phyloP scores from a whole-genome alignment of 1,284 basidiomycete species.

The Wolfiporia cocos region DNA sequence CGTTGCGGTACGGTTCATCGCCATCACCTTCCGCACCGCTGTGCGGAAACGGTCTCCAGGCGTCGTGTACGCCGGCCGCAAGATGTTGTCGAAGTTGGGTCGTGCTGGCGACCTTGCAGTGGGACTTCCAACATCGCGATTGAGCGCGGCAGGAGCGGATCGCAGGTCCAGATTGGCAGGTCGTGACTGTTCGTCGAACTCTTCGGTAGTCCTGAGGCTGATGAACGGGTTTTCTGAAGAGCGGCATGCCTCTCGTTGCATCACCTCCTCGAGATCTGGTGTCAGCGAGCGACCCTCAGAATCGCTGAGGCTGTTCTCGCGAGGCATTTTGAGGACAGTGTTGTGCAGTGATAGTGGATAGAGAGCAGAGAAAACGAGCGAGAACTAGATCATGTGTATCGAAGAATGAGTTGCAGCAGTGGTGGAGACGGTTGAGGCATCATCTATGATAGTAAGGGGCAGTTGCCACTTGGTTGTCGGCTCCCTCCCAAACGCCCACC shows the following conservation, averaged over 20 bases:
- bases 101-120: background rate
- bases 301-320: conserved; percentile 56
- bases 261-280: conserved; percentile 36
- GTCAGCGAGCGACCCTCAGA: conserved; percentile 54
- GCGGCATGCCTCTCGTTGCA: conserved; percentile 8
- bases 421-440: no score
- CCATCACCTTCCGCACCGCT: conserved; percentile 49
- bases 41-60: conserved; percentile 45
- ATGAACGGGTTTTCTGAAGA: background rate
- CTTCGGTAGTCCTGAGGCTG: background rate
- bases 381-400: background rate
- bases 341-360: background rate
- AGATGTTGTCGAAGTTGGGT: conserved; percentile 1
- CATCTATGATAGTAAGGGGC: no score
- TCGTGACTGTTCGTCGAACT: background rate
- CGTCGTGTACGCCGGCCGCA: conserved; percentile 14
- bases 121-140: background rate
- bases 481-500: no score
- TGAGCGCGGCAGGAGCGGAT: conserved; percentile 9
- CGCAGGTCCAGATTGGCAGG: conserved; percentile 1
- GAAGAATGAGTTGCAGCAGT: no score
- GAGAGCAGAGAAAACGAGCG: background rate
- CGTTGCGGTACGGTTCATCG: conserved; percentile 43
- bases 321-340: conserved; percentile 33
- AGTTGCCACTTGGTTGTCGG: no score